A percentile compares a stretch with the other conserved stretches of the same genome.
Conservation (phyloP, 495 filamentous ascomycete genomes). For the Aspergillus baeticus region DNA sequence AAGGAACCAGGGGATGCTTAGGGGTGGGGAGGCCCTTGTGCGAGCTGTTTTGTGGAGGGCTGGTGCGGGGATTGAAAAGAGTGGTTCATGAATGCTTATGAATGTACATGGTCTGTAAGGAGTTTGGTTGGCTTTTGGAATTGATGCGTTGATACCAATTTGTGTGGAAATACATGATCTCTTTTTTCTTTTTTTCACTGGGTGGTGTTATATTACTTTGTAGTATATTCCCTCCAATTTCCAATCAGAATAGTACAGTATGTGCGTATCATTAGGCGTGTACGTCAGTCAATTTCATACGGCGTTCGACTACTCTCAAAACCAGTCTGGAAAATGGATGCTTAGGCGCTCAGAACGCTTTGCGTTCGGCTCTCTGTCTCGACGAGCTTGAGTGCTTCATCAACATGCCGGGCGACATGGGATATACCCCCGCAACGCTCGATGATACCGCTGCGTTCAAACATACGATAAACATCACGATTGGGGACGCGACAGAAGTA, state of each 20-base stretch:
- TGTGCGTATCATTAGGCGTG: not conserved
- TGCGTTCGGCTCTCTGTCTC: constrained; percentile 56
- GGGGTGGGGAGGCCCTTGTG: constrained; percentile 45
- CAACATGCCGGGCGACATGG: constrained; percentile 80
- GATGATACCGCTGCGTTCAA: constrained; percentile 80
- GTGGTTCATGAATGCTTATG: not conserved
- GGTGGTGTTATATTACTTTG: not conserved
- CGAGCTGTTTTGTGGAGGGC: constrained; percentile 40
- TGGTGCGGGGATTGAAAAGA: not conserved
- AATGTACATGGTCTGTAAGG: not conserved
- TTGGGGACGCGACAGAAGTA: constrained; percentile 84
- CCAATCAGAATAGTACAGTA: not conserved
- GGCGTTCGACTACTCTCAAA: not conserved
- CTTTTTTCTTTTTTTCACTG: not conserved
- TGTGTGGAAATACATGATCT: not conserved
- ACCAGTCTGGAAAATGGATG: not conserved
- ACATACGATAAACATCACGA: constrained; percentile 66
- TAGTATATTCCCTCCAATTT: no score
- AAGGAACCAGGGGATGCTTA: not conserved
- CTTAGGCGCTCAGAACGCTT: not conserved
- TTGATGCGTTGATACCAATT: not conserved
- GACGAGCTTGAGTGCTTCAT: constrained; percentile 76
- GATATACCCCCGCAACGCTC: constrained; percentile 69
- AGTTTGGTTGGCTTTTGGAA: not conserved
- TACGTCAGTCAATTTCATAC: not conserved